Conservation (phyloP, 352 stramenopile species). For the Phytopythium ostracodes region DNA sequence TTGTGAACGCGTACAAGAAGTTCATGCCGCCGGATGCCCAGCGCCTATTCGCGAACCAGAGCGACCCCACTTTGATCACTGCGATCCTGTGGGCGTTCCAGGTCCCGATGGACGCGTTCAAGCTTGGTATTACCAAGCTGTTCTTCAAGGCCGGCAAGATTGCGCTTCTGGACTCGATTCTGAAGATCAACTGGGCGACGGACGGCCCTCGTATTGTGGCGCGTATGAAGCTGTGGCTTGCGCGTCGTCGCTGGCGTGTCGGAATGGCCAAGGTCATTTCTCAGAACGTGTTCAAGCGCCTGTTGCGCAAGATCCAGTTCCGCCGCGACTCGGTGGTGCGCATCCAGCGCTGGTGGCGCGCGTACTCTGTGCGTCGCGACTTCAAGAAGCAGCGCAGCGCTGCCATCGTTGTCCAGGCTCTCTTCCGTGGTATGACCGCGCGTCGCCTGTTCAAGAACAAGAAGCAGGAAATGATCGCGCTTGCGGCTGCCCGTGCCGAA, state of each 20-base stretch:
- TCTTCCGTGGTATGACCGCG: slow-evolving; percentile 78
- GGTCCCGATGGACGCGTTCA: slow-evolving; percentile 73
- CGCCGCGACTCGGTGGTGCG: slow-evolving; percentile 51
- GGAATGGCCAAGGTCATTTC: slow-evolving; percentile 62
- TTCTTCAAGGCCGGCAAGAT: slow-evolving; percentile 83
- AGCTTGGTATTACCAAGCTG: slow-evolving; percentile 72
- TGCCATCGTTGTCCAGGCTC: slow-evolving; percentile 64
- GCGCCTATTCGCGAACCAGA: slow-evolving; percentile 68
- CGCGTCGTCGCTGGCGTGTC: slow-evolving; percentile 66
- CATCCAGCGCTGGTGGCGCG: slow-evolving; percentile 87
- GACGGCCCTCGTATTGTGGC: slow-evolving; percentile 56
- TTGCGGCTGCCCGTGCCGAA: slow-evolving; percentile 66
- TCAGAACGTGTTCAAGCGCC: slow-evolving; percentile 45
- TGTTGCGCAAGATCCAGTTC: slow-evolving; percentile 62
- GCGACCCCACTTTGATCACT: slow-evolving; percentile 66
- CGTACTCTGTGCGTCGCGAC: slow-evolving; percentile 57
- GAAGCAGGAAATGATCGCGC: slow-evolving; percentile 81
- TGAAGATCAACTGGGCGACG: slow-evolving; percentile 70
- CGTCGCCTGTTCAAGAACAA: slow-evolving; percentile 76
- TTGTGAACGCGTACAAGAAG: slow-evolving; percentile 66
- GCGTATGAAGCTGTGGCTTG: slow-evolving; percentile 68
- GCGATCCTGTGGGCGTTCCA: slow-evolving; percentile 86
- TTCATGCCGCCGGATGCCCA: slow-evolving; percentile 64
- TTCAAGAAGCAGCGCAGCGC: slow-evolving; percentile 82
- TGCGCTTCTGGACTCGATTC: slow-evolving; percentile 61